A percentile compares a stretch with the other conserved stretches of the same genome.
Conservation (phyloP, 306 rosid genomes). For the Fagus sylvatica region DNA sequence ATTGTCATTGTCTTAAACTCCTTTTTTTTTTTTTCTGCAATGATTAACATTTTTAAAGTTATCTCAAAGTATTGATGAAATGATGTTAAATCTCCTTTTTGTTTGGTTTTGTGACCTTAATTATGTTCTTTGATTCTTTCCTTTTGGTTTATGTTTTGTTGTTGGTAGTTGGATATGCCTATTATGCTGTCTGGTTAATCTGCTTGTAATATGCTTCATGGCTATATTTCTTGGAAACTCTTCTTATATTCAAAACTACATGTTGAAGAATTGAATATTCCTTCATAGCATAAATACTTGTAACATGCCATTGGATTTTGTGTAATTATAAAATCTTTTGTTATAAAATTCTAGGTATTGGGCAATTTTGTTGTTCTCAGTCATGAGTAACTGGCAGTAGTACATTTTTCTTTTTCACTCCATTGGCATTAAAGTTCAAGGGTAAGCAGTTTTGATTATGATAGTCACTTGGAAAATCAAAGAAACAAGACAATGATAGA, state of each 20-base stretch:
- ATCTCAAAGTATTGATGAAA: neutral
- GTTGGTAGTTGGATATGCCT: neutral
- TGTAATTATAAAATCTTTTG: neutral
- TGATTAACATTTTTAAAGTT: conserved; percentile 9
- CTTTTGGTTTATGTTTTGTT: neutral
- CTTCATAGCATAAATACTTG: neutral
- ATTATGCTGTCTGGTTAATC: neutral
- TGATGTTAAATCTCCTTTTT: neutral
- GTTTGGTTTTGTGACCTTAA: neutral
- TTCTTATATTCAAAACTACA: neutral
- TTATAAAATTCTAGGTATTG: neutral
- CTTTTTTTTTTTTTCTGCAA: neutral
- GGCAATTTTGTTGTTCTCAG: neutral
- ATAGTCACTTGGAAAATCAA: neutral
- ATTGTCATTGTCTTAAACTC: neutral
- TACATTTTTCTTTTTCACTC: neutral
- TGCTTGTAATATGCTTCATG: neutral
- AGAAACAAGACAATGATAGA: neutral
- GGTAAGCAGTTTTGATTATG: neutral
- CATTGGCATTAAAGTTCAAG: neutral
- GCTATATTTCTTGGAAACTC: neutral
- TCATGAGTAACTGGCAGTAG: neutral
- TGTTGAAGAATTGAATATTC: neutral
- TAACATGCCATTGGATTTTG: neutral
- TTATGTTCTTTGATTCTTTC: neutral